Percentiles rank a stretch among this genome's conserved stretches.
Conservation (phyloP, 768 basidiomycete genomes). For the Chlorophyllum brunneum region DNA sequence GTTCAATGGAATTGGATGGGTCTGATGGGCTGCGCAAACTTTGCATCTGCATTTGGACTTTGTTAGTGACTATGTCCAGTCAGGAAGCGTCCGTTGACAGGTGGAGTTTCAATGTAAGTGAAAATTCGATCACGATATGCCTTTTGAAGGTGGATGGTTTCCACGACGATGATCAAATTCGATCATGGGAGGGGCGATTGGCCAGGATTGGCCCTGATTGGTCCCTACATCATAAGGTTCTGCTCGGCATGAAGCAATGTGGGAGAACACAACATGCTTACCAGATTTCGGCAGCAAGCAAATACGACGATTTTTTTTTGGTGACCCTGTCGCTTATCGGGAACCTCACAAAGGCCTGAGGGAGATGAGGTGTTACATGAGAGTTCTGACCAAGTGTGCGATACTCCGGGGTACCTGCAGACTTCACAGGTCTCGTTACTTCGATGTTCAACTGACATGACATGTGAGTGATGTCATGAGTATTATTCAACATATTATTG, state of each 20-base stretch:
- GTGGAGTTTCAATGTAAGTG: not conserved
- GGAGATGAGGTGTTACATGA: too few relatives aligned
- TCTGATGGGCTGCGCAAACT: constrained; percentile 9
- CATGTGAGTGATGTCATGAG: constrained; percentile 1
- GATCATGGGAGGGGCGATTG: not conserved
- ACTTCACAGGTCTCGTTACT: not conserved
- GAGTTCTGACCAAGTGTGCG: too few relatives aligned
- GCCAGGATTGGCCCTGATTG: constrained; percentile 3
- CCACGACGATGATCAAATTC: not conserved
- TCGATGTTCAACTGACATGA: not conserved
- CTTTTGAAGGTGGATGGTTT: constrained; percentile 1
- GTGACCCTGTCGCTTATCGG: too few relatives aligned
- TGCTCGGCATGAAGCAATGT: not conserved
- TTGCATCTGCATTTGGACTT: constrained; percentile 1
- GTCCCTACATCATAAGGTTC: not conserved
- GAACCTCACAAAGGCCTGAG: too few relatives aligned
- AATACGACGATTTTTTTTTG: too few relatives aligned
- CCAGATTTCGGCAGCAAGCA: too few relatives aligned
- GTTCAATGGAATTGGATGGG: constrained; percentile 1
- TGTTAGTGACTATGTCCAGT: not conserved
- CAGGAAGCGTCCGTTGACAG: not conserved
- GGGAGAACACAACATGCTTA: not conserved
- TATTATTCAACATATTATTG: not conserved
- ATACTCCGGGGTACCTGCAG: not conserved
- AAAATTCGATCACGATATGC: not conserved